These are phyloP conservation scores for Magnusiomyces fungicola DNA, from an alignment of 1,139 yeast genomes.

Conservation along the genomic window DNA sequence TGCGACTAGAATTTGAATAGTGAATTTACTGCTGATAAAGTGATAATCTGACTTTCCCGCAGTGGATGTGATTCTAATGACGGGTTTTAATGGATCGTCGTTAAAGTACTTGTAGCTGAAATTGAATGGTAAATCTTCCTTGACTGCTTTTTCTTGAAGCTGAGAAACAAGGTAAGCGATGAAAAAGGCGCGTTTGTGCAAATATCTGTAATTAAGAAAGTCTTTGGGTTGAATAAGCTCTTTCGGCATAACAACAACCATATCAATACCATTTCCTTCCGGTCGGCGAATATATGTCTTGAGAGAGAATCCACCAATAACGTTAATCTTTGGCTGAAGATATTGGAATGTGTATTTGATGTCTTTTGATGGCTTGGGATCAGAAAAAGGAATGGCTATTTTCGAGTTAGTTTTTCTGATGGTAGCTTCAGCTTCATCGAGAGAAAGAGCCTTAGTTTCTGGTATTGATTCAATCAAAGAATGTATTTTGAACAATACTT, in stretches of 20 bases:
- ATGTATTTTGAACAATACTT: slow-evolving; percentile 68
- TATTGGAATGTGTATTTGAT: slow-evolving; percentile 66
- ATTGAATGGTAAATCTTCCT: slow-evolving; percentile 39
- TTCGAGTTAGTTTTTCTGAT: slow-evolving; percentile 44
- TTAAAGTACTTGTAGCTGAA: slow-evolving; percentile 51
- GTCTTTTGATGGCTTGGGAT: slow-evolving; percentile 67
- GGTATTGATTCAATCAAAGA: slow-evolving; percentile 61
- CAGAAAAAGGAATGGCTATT: slow-evolving; percentile 75
- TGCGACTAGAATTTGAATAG: slow-evolving; percentile 65
- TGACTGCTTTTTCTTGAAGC: slow-evolving; percentile 47
- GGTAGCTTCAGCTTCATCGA: slow-evolving; percentile 42
- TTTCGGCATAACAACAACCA: slow-evolving; percentile 75
- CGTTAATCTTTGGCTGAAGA: slow-evolving; percentile 64
- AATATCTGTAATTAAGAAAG: slow-evolving; percentile 78
- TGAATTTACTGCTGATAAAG: slow-evolving; percentile 63
- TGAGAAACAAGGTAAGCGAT: slow-evolving; percentile 67
- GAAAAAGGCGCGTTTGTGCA: slow-evolving; percentile 85
- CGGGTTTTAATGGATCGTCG: slow-evolving; percentile 33
- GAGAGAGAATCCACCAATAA: slow-evolving; percentile 85
- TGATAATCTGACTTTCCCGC: slow-evolving; percentile 35
- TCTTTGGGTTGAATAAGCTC: slow-evolving; percentile 76
- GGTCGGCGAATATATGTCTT: slow-evolving; percentile 68
- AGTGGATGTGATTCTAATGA: slow-evolving; percentile 21
- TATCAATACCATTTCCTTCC: slow-evolving; percentile 62
- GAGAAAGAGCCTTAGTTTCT: slow-evolving; percentile 44